Evolutionary conservation across 345 rosid genomes (phyloP), one percentile per base, ranked within the genome.

Genomic region (Gossypium australe): DNA sequence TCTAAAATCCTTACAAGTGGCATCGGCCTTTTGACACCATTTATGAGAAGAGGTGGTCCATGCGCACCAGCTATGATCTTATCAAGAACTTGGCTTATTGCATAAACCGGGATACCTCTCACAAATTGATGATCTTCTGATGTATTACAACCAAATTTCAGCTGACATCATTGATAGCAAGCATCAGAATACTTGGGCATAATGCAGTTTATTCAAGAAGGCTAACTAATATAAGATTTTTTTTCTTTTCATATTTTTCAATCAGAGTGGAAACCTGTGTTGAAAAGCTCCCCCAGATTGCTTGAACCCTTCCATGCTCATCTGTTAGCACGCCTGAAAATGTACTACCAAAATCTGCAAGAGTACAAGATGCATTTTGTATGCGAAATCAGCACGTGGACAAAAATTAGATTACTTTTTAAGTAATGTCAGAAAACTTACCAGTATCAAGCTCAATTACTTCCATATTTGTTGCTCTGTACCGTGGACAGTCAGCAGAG

Each of bases 271-370:
- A 74, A 76, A 93, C 98, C 97, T 92, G 96, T 77, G 98, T 90
- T 14, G 97, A 94, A 86, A 94, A 94, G 89, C 97, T 92, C 86
- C 89, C 97, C 98, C 98, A 94, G 18, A 94, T 81, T 70, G 98
- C 98, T 81, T 88, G 89, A 73, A 94, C 93, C 82, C 89, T 85
- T 78, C 98, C 98, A 27, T 29, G 88, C 85, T 90, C 97, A 87
- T 92, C 94, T 77, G 97, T 84, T 68, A 94, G 86, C 67, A 88
- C 98, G 62, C 98, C 98, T 34, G 98, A 94, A 80, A 94, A 94
- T 59, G 98, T 75, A 88, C 97, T 92, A 69, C 98, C 98, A 88
- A 92, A 92, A 85, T 92, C 97, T 92, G 90, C 78, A 77, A 80
- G 24, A 44, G 52, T 27, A 74, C 18, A 67, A 63, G 34, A 69